Percentiles rank a stretch among this genome's conserved stretches.
These are phyloP conservation scores for Meyerozyma athensensis DNA, from an alignment of 1,139 yeast genomes.

Conservation along the genomic window DNA sequence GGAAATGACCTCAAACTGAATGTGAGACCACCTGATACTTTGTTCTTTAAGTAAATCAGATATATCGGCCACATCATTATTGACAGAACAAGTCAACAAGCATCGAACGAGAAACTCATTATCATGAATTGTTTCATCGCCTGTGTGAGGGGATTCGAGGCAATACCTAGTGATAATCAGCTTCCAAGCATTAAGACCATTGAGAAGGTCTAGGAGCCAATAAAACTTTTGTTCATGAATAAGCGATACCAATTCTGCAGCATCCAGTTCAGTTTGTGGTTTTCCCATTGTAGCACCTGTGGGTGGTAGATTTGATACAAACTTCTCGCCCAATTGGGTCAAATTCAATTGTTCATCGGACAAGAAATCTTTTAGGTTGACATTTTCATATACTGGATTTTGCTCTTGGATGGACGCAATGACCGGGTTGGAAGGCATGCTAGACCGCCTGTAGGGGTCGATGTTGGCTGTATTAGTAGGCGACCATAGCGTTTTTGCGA, in stretches of 20 bases:
- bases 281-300: neutral
- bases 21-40: slow-evolving; percentile 20
- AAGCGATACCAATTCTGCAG: slow-evolving; percentile 18
- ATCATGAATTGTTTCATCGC: slow-evolving; percentile 7
- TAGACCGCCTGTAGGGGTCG: neutral
- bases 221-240: slow-evolving; percentile 31
- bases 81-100: slow-evolving; percentile 26
- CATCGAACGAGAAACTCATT: slow-evolving; percentile 27
- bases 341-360: slow-evolving; percentile 1
- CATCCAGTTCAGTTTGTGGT: slow-evolving; percentile 9
- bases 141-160: slow-evolving; percentile 15
- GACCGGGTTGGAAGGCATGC: neutral
- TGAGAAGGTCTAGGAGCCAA: slow-evolving; percentile 39
- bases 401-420: neutral
- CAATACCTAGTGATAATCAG: slow-evolving; percentile 34
- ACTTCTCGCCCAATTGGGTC: neutral
- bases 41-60: slow-evolving; percentile 20
- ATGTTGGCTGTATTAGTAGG: neutral
- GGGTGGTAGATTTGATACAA: neutral
- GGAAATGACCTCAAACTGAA: slow-evolving; percentile 14
- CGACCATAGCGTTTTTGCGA: neutral
- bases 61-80: slow-evolving; percentile 12
- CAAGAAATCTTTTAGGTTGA: neutral
- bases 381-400: neutral
- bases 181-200: slow-evolving; percentile 38